Conservation (phyloP, 495 filamentous ascomycete species). For the Aspergillus egyptiacus region DNA sequence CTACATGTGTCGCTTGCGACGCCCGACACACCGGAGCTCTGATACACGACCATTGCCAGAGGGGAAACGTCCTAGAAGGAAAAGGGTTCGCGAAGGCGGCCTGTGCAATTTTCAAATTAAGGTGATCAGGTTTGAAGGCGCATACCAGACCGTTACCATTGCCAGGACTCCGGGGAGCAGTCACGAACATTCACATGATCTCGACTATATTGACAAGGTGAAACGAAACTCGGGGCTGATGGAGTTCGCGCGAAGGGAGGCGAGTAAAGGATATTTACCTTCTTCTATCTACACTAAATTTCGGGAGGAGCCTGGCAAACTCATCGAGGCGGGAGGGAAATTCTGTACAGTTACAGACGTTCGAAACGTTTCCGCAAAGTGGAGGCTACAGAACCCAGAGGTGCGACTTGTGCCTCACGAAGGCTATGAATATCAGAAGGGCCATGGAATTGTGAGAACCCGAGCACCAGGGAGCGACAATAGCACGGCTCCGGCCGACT, state of each 20-base stretch:
- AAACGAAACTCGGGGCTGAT: slow-evolving; percentile 49
- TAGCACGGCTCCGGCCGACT: slow-evolving; percentile 11
- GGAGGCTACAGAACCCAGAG: slow-evolving; percentile 47
- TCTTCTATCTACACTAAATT: slow-evolving; percentile 49
- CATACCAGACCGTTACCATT: slow-evolving; percentile 41
- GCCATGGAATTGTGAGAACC: slow-evolving; percentile 43
- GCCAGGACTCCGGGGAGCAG: slow-evolving; percentile 38
- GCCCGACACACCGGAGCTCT: slow-evolving; percentile 37
- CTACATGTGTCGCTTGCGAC: slow-evolving; percentile 47
- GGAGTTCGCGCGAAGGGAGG: slow-evolving; percentile 45
- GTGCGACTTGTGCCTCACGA: slow-evolving; percentile 43
- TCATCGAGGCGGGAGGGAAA: slow-evolving; percentile 44
- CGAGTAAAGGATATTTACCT: slow-evolving; percentile 47
- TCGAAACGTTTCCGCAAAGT: slow-evolving; percentile 47
- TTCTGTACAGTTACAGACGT: slow-evolving; percentile 48
- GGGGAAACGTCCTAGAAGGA: slow-evolving; percentile 46
- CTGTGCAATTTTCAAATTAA: slow-evolving; percentile 50
- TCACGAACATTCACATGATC: slow-evolving; percentile 42
- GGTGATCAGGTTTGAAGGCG: slow-evolving; percentile 44
- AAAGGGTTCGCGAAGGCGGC: slow-evolving; percentile 45
- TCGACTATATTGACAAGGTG: slow-evolving; percentile 47
- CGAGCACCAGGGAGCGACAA: slow-evolving; percentile 14
- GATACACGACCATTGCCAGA: slow-evolving; percentile 44
- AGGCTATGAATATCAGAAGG: slow-evolving; percentile 48
- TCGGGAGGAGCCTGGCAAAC: slow-evolving; percentile 41